Conservation (phyloP, 192 early-diverging fungal genomes). For the Mortierella alpina region DNA sequence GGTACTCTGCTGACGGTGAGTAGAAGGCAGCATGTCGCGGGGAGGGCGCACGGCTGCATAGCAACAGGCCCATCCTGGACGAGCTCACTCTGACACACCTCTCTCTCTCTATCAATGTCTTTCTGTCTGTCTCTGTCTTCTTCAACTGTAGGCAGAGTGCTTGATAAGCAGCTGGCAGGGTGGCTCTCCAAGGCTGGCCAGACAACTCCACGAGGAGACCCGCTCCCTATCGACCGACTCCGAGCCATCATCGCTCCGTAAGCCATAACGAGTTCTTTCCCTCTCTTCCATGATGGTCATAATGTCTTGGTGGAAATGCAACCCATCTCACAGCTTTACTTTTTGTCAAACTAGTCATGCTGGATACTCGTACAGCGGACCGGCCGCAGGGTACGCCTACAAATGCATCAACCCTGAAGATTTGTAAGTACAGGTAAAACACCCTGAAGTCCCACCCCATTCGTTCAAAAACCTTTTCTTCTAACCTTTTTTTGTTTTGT, state of each 20-base stretch:
- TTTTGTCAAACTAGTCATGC: slow-evolving; percentile 76
- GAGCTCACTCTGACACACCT: neutral
- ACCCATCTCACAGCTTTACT: neutral
- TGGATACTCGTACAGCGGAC: slow-evolving; percentile 89
- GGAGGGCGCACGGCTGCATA: too few species aligned
- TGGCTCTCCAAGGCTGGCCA: slow-evolving; percentile 64
- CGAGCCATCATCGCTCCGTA: slow-evolving; percentile 85
- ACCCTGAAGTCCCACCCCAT: neutral
- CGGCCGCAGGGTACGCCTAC: slow-evolving; percentile 93
- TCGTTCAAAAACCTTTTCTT: neutral
- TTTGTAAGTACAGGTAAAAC: slow-evolving; percentile 56
- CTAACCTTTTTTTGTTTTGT: neutral
- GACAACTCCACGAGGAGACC: slow-evolving; percentile 20
- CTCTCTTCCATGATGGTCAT: neutral
- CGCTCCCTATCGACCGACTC: slow-evolving; percentile 57
- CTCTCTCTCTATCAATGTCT: neutral
- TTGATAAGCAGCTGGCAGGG: slow-evolving; percentile 61
- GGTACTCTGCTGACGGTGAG: slow-evolving; percentile 69
- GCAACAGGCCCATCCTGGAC: too few species aligned
- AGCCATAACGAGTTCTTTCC: slow-evolving; percentile 18
- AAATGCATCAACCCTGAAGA: slow-evolving; percentile 68
- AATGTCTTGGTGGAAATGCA: neutral
- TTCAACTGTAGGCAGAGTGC: slow-evolving; percentile 31
- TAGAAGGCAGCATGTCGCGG: neutral
- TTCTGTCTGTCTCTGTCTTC: neutral